These are phyloP conservation scores for Tanacetum coccineum DNA, from an alignment of 129 eudicot genomes.

Conservation along the genomic window DNA sequence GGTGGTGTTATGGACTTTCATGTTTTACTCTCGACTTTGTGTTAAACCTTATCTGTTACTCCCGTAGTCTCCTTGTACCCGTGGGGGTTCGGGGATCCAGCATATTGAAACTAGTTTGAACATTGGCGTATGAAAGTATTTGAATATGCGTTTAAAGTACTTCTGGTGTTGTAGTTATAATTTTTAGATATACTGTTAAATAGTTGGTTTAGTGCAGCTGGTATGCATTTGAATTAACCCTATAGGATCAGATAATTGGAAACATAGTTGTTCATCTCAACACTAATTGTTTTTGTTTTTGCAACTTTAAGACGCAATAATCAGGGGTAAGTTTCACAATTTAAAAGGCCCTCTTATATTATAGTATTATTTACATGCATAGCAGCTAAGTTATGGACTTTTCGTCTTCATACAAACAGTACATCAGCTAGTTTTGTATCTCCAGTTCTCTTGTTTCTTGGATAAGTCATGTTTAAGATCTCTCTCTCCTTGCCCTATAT, in stretches of 20 bases:
- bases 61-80: not conserved
- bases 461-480: not conserved
- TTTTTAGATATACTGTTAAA: not conserved
- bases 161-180: not conserved
- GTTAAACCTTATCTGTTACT: not conserved
- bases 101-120: conserved; percentile 5
- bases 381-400: not conserved
- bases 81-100: conserved; percentile 2
- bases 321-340: not conserved
- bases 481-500: not conserved
- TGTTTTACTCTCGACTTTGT: not conserved
- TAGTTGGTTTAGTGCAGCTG: not conserved
- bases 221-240: not conserved
- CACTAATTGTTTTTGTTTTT: not conserved
- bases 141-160: conserved; percentile 2
- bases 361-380: not conserved
- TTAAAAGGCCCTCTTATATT: not conserved
- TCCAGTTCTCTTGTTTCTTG: not conserved
- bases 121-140: not conserved
- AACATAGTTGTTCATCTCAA: too few species aligned
- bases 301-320: not conserved
- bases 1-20: not conserved
- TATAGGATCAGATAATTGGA: not conserved
- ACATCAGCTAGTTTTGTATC: not conserved
- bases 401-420: not conserved